Conservation (phyloP, 805 yeast genomes). For the Candida hispaniensis region DNA sequence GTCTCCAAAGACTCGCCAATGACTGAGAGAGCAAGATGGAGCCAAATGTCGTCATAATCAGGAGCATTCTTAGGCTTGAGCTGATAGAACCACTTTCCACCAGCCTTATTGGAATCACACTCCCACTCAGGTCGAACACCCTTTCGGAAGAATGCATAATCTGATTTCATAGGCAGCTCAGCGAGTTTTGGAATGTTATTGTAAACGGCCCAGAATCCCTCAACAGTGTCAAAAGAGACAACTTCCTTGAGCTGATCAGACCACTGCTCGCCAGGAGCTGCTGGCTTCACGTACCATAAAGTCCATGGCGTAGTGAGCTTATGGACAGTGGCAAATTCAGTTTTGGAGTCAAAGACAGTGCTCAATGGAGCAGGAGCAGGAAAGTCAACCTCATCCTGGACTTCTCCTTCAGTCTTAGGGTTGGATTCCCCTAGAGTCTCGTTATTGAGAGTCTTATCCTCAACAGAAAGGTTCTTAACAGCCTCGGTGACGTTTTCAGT, state of each 20-base stretch:
- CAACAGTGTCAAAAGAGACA: slow-evolving; percentile 85
- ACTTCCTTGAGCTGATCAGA: slow-evolving; percentile 86
- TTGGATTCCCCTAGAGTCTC: not conserved
- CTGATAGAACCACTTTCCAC: slow-evolving; percentile 90
- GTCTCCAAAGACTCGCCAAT: slow-evolving; percentile 93
- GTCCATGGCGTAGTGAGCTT: slow-evolving; percentile 91
- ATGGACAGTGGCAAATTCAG: slow-evolving; percentile 60
- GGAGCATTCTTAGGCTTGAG: slow-evolving; percentile 34
- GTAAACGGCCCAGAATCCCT: slow-evolving; percentile 97
- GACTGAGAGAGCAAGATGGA: slow-evolving; percentile 55
- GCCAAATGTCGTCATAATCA: slow-evolving; percentile 78
- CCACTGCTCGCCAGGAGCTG: slow-evolving; percentile 62
- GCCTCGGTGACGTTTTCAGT: slow-evolving; percentile 14
- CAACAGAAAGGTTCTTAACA: slow-evolving; percentile 24
- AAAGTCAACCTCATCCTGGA: too few species aligned
- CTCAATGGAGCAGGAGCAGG: slow-evolving; percentile 12
- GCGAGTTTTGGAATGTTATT: slow-evolving; percentile 87
- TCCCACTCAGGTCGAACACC: slow-evolving; percentile 99
- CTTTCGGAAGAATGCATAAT: slow-evolving; percentile 88
- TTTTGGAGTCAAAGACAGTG: slow-evolving; percentile 27
- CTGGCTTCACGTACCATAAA: slow-evolving; percentile 95
- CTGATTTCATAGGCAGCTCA: slow-evolving; percentile 84
- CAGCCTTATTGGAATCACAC: slow-evolving; percentile 72
- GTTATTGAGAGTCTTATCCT: slow-evolving; percentile 23
- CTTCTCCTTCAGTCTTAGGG: slow-evolving; percentile 1